Percentiles rank a stretch among this genome's conserved stretches.
Conservation (phyloP, 192 early-diverging fungal species). For the Cladochytrium replicatum region DNA sequence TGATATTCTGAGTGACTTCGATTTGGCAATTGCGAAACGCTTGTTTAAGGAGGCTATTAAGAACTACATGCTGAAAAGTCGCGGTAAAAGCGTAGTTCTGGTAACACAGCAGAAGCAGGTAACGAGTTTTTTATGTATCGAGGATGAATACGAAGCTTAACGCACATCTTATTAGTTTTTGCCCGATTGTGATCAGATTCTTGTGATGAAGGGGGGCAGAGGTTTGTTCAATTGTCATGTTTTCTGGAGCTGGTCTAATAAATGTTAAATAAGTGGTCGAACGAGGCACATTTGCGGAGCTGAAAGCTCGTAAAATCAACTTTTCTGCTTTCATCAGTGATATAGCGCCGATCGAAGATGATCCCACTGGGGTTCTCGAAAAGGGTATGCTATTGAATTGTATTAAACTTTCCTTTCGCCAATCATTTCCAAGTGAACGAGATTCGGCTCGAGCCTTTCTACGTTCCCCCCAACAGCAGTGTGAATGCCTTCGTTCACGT, state of each 20-base stretch:
- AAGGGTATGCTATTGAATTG: conserved; percentile 11
- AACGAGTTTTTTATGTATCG: no score
- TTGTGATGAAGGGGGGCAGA: conserved; percentile 59
- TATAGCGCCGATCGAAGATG: conserved; percentile 49
- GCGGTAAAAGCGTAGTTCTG: conserved; percentile 50
- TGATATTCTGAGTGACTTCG: conserved; percentile 46
- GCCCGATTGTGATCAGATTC: conserved; percentile 55
- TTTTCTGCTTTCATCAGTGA: conserved; percentile 56
- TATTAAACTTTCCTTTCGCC: no score
- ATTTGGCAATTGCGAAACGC: conserved; percentile 23
- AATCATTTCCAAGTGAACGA: conserved; percentile 24
- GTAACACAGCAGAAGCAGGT: conserved; percentile 63
- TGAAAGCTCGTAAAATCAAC: conserved; percentile 53
- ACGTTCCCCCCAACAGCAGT: not conserved
- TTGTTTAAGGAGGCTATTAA: conserved; percentile 32
- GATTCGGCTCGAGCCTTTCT: conserved; percentile 18
- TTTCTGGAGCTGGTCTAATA: no score
- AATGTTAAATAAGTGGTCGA: no score
- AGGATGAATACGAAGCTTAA: no score
- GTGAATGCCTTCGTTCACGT: not conserved
- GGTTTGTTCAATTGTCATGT: no score
- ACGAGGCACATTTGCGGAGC: conserved; percentile 49
- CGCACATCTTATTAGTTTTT: no score
- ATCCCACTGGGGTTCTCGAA: conserved; percentile 27
- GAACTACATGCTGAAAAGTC: conserved; percentile 21